Evolutionary conservation across 163 green algal species (phyloP).

Genomic region (Chlorella variabilis): DNA sequence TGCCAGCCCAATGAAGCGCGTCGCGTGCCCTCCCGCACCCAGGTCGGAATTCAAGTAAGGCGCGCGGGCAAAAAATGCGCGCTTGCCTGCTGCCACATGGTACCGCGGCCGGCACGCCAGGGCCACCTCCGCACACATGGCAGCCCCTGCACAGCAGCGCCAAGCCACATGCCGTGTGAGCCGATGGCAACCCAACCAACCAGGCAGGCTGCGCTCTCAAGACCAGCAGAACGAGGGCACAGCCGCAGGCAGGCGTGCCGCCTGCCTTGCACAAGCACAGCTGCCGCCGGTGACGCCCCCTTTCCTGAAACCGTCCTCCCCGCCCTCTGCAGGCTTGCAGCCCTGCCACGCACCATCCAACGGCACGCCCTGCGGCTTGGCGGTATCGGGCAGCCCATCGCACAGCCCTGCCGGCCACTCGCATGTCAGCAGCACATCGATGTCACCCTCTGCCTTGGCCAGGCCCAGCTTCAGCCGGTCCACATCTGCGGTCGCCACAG

Average conservation of each 20-base stretch:
- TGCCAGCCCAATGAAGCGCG: slow-evolving; percentile 84
- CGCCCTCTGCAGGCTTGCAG: not conserved
- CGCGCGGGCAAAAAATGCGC: slow-evolving; percentile 65
- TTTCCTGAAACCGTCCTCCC: too few species aligned
- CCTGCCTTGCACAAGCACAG: too few species aligned
- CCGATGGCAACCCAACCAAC: too few species aligned
- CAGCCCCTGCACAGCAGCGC: slow-evolving; percentile 44
- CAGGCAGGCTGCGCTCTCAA: too few species aligned
- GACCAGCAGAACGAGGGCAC: too few species aligned
- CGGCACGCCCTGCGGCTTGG: slow-evolving; percentile 7
- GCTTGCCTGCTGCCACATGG: slow-evolving; percentile 70
- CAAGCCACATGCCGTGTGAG: not conserved
- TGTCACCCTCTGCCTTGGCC: slow-evolving; percentile 67
- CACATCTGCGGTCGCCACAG: slow-evolving; percentile 58
- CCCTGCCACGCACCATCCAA: not conserved
- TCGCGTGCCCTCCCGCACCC: slow-evolving; percentile 77
- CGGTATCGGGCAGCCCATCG: slow-evolving; percentile 29
- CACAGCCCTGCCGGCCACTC: slow-evolving; percentile 81
- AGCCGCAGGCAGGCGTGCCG: too few species aligned
- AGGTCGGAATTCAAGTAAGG: slow-evolving; percentile 87
- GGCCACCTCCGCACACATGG: slow-evolving; percentile 62
- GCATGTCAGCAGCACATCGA: slow-evolving; percentile 88
- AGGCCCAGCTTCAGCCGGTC: slow-evolving; percentile 60
- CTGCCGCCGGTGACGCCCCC: too few species aligned
- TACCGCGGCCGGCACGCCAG: slow-evolving; percentile 76